These are phyloP conservation scores for Raffaelea deltoideospora DNA, from an alignment of 2,329 filamentous ascomycete species.

Conservation along the genomic window DNA sequence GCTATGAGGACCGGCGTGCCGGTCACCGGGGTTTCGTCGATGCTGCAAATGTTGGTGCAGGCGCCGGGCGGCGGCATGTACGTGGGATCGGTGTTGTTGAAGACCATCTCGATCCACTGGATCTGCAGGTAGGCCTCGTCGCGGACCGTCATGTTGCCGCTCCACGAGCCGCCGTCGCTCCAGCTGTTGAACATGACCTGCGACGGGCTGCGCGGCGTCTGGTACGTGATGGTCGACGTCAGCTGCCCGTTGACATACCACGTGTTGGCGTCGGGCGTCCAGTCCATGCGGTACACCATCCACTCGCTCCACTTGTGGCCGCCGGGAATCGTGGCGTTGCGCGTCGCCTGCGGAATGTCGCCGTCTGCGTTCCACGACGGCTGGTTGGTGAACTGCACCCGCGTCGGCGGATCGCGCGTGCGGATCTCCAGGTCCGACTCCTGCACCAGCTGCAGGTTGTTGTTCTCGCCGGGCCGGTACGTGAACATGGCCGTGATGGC, in stretches of 20 bases:
- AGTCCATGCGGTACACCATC: conserved; percentile 36
- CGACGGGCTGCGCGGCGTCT: conserved; percentile 29
- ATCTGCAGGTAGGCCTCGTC: conserved; percentile 30
- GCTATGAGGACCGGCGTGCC: conserved; percentile 21
- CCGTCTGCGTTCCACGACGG: conserved; percentile 25
- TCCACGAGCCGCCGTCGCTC: conserved; percentile 36
- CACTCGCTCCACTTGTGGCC: conserved; percentile 27
- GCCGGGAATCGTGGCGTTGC: conserved; percentile 21
- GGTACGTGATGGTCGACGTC: conserved; percentile 29
- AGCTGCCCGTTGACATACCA: conserved; percentile 33
- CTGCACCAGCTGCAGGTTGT: conserved; percentile 12
- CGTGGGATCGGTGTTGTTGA: conserved; percentile 20
- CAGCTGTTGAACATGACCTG: conserved; percentile 35
- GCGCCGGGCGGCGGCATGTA: conserved; percentile 7
- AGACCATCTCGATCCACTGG: conserved; percentile 36
- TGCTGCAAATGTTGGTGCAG: conserved; percentile 22
- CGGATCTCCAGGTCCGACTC: conserved; percentile 26
- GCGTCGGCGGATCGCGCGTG: conserved; percentile 19
- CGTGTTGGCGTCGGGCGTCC: conserved; percentile 27
- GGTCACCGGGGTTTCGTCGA: conserved; percentile 19
- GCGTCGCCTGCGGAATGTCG: conserved; percentile 25
- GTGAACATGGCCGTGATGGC: conserved; percentile 21
- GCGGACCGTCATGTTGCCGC: conserved; percentile 27
- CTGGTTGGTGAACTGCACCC: conserved; percentile 36
- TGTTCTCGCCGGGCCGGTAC: conserved; percentile 14